Evolutionary conservation across 805 yeast species (phyloP), one percentile per base, ranked within the genome.

Genomic region (Wickerhamomyces alni): DNA sequence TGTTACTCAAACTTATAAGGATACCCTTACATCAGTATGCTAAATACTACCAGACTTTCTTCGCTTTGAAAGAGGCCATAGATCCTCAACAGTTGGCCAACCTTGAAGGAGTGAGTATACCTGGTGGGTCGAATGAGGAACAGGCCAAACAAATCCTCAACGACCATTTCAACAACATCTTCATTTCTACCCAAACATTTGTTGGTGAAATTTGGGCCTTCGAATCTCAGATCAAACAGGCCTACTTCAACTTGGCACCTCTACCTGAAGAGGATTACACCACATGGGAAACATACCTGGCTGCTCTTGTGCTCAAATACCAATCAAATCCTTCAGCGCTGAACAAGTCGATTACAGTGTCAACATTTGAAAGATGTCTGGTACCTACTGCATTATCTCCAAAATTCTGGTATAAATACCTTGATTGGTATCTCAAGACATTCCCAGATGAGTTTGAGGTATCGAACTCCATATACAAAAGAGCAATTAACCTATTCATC

Each of bases 21-120:
- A 65, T 85, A 3, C 98, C 98, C 0, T 61, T 91, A 33, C 91
- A 91, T 59, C 95, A 88, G 52, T 89, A 87, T 57, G 82, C 96
- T 0, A 77, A 74, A 46, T 91, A 82, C 57, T 84, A 75, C 52
- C 78, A 64, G 55, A 68, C 52, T 60, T 77, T 53, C 51, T 64
- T 43, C 65, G 66, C 46, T 45, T 66, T 44, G 53, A 42, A 56
- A 34, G 45, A 38, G n/a, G 29, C 33, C 4, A 36, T 50, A 5
- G 35, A 41, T 10, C 29, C 30, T 2, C 47, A 52, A 8, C 40
- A 31, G 2, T 18, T 55, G 5, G 29, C 47, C 1, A 35, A 42
- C 16, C 21, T 42, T 19, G 56, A 51, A 26, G 41, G 37, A 43
- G 61, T 9, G 36, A 47, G 4, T 51, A 46, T 6, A 52, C 43